Evolutionary conservation across 306 rosid genomes (phyloP).

Genomic region (Canavalia ensiformis): DNA sequence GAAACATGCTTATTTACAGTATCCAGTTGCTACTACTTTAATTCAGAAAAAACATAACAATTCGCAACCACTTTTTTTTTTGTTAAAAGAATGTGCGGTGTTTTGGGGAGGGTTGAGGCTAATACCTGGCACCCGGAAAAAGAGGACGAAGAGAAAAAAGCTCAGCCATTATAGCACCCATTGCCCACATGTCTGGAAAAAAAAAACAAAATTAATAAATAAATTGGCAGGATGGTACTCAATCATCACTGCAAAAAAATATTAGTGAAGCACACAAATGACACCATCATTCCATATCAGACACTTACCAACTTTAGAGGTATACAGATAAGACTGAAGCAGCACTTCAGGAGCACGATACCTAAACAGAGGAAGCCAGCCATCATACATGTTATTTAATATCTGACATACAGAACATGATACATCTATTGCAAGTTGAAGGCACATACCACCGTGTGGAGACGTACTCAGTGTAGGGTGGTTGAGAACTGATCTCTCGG

Average conservation of each 20-base stretch:
- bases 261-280: conserved; percentile 12
- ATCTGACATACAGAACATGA: conserved; percentile 19
- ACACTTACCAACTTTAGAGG: conserved; percentile 91
- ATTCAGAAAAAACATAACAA: conserved; percentile 13
- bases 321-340: conserved; percentile 88
- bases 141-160: conserved; percentile 92
- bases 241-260: conserved; percentile 23
- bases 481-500: conserved; percentile 85
- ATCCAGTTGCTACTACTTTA: conserved; percentile 27
- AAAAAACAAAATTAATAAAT: neutral
- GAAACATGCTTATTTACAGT: conserved; percentile 22
- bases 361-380: conserved; percentile 58
- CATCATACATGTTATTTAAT: conserved; percentile 24
- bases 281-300: conserved; percentile 12
- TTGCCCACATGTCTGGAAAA: conserved; percentile 95
- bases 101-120: neutral
- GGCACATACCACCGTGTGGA: conserved; percentile 89
- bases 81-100: neutral
- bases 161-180: conserved; percentile 99
- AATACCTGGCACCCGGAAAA: conserved; percentile 90
- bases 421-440: conserved; percentile 13
- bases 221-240: conserved; percentile 26
- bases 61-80: neutral
- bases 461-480: conserved; percentile 96
- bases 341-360: conserved; percentile 99